Evolutionary conservation across 106 monocot genomes (phyloP), one percentile per base, ranked within the genome.

Genomic region (Gastrodia elata): DNA sequence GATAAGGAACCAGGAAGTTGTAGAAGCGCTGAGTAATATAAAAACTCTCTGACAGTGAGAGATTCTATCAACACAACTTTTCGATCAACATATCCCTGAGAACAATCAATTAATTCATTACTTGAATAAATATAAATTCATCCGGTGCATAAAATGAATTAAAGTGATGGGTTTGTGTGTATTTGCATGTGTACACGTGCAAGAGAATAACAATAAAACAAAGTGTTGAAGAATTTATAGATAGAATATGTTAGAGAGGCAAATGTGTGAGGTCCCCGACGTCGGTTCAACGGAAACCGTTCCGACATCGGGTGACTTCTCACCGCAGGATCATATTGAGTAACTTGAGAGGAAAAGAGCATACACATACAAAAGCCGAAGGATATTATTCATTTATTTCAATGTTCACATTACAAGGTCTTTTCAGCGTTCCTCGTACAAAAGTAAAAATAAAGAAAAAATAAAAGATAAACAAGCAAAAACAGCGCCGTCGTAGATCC

Each of bases 1-100:
- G 90, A 84, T 64, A 80, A 92, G 78, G 86, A 84, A 65, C 98
- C 88, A 78, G 93, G 91, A 82, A 98, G 88, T 78, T 93, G 98
- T 38, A 98, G 77, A 79, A 93, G 84, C 24, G 98, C 80, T 0
- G 88, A 82, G 61, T 91, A 98, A 71, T 88, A 87, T 71, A 98
- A 76, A 84, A 88, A 86, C 80, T 98, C 98, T 30, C 91, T 76
- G 10, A 98, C 98, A 46, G 98, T 98, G 8, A 98, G 86, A 34
- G 91, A 91, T 70, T 93, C 88, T 37, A 98, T 91, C 46, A 98
- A 71, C 70, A 87, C 68, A 59, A 93, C 98, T n/a, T 88, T 82
- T 44, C 93, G 81, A 59, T 87, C 84, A 81, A 93, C 98, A 81
- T 80, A 98, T n/a, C 98, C 98, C 98, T 98, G 71, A 64, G 83